Base-by-base conservation (phyloP, 164 flowering plant species). In the Aristolochia contorta region DNA sequence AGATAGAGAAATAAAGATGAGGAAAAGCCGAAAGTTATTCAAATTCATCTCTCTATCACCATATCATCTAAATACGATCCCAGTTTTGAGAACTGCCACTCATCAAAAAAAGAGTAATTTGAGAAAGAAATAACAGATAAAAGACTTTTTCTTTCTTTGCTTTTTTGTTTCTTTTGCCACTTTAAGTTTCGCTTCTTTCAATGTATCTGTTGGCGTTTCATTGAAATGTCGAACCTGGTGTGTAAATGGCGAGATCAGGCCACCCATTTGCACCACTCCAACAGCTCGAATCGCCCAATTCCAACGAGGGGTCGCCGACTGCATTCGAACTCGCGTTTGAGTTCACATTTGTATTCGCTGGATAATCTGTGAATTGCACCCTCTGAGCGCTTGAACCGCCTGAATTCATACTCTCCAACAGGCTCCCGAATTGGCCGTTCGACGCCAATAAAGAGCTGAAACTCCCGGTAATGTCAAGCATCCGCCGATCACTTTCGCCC, bases 211-310 rank as follows among this genome's bases (percentile, higher is more conserved):
- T 23, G 30, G 12, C 16, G 43, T 52, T 25, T 65, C 67, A 75
- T 57, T 76, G 79, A 55, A 74, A 77, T 30, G 50, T 77, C 37
- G 87, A 83, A 69, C 89, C 79, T 67, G 85, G 86, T 24, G 87
- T 81, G 77, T 77, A 75, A 64, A 86, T 86, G 47, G 87, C 75
- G 60, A 82, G 87, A 78, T 83, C 90, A 73, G 90, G 87, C 88
- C 89, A 82, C 15, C 79, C 87, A 67, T 71, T 75, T 22, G 74
- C 65, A 47, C 51, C 72, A 15, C 74, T 72, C 81, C 85, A 78
- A 51, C 81, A 72, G 54, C 68, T 70, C 13, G 61, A 62, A 54
- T 77, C 74, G 50, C 45, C 72, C 22, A 45, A 18, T 43, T 62
- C 65, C 50, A 53, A 18, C 4, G 58, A 16, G 21, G 65, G 58